These are phyloP conservation scores for Lodderomyces jiufengensis DNA, from an alignment of 1,139 yeast species.

Conservation along the genomic window DNA sequence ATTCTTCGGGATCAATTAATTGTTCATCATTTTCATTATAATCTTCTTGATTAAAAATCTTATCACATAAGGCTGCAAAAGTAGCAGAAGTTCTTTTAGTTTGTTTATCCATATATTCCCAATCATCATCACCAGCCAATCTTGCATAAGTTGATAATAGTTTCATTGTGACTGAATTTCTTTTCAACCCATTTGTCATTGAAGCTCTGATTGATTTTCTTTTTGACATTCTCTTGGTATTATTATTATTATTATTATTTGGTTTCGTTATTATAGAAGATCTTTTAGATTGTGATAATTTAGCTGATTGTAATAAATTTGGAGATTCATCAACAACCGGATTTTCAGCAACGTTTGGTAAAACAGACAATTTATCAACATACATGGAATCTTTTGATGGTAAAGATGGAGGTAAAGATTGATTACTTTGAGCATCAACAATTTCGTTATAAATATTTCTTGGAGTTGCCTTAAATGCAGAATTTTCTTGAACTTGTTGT, in stretches of 20 bases:
- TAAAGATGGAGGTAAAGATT: conserved; percentile 21
- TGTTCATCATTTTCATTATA: conserved; percentile 57
- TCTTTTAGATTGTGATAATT: conserved; percentile 28
- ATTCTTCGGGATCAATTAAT: conserved; percentile 48
- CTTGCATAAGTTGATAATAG: conserved; percentile 69
- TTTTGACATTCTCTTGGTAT: conserved; percentile 33
- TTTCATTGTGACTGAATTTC: conserved; percentile 69
- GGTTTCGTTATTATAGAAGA: conserved; percentile 22
- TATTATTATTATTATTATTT: conserved; percentile 7
- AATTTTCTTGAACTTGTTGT: conserved; percentile 4
- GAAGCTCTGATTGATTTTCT: conserved; percentile 42
- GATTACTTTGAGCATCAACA: conserved; percentile 35
- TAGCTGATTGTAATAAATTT: conserved; percentile 31
- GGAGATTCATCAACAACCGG: conserved; percentile 25
- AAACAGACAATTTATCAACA: conserved; percentile 4
- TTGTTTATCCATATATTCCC: conserved; percentile 70
- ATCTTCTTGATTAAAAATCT: conserved; percentile 58
- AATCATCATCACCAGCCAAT: conserved; percentile 60
- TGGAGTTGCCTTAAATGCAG: conserved; percentile 35
- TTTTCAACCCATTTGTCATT: conserved; percentile 47
- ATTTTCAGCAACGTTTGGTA: conserved; percentile 15
- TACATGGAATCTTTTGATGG: conserved; percentile 36
- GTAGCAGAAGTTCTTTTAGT: conserved; percentile 75
- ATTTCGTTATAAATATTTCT: conserved; percentile 47
- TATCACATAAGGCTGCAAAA: conserved; percentile 73